These are phyloP conservation scores for Neonectria punicea DNA, from an alignment of 2,329 filamentous ascomycete genomes.

Conservation along the genomic window DNA sequence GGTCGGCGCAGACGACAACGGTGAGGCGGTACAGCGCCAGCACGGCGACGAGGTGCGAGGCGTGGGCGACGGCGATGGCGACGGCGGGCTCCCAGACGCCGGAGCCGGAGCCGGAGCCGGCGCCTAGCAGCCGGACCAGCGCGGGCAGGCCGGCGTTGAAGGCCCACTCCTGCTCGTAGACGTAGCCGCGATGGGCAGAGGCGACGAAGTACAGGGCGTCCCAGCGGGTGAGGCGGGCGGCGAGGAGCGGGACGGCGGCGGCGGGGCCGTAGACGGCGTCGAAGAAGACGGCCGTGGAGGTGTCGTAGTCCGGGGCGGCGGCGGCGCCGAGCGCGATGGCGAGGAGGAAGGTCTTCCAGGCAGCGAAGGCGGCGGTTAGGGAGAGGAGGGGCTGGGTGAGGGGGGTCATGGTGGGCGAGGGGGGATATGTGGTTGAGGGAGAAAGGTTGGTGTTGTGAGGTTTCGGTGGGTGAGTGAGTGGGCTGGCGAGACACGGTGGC, in stretches of 20 bases:
- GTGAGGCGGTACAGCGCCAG: conserved; percentile 77
- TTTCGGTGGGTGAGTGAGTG: background rate
- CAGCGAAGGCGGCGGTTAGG: conserved; percentile 57
- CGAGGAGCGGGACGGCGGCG: conserved; percentile 57
- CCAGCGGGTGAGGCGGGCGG: conserved; percentile 76
- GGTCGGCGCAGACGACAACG: conserved; percentile 61
- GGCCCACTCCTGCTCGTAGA: conserved; percentile 88
- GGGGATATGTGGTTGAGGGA: too few relatives aligned
- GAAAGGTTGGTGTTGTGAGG: conserved; percentile 2
- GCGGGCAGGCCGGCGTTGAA: conserved; percentile 68
- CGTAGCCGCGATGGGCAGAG: conserved; percentile 69
- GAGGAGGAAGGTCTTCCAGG: conserved; percentile 77
- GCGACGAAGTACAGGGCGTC: conserved; percentile 82
- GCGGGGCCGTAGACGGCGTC: conserved; percentile 46
- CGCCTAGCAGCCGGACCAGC: conserved; percentile 21
- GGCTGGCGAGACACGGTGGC: conserved; percentile 13
- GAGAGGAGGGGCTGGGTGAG: conserved; percentile 37
- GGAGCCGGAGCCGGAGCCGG: background rate
- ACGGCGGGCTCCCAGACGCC: conserved; percentile 56
- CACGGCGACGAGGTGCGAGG: conserved; percentile 81
- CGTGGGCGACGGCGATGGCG: conserved; percentile 75
- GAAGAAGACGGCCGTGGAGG: conserved; percentile 70
- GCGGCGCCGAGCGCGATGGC: conserved; percentile 63
- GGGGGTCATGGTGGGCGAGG: conserved; percentile 29
- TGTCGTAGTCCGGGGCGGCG: conserved; percentile 77